phyloP scores from a whole-genome alignment of 179 eudicot species.

The Spergularia azorica region DNA sequence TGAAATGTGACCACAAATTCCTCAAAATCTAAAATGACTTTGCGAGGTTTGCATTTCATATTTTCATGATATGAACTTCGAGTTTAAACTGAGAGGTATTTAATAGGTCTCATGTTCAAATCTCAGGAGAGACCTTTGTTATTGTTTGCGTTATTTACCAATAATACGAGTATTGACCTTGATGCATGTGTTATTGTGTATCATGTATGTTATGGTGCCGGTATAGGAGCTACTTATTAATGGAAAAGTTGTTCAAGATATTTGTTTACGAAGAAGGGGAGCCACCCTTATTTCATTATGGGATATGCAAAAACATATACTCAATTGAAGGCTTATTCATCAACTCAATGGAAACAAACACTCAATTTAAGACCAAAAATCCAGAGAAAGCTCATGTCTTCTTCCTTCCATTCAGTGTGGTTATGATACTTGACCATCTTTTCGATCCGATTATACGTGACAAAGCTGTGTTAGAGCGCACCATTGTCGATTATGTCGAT shows the following conservation, averaged over 20 bases:
- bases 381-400: constrained; percentile 51
- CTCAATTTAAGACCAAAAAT: constrained; percentile 42
- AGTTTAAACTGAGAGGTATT: too few relatives aligned
- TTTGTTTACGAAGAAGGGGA: constrained; percentile 62
- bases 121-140: too few relatives aligned
- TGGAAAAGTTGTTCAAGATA: constrained; percentile 57
- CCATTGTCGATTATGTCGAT: constrained; percentile 41
- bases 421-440: constrained; percentile 37
- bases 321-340: constrained; percentile 58
- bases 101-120: too few relatives aligned
- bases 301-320: constrained; percentile 49
- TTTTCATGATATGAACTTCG: too few relatives aligned
- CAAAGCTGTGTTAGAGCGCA: constrained; percentile 43
- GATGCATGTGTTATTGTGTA: too few relatives aligned
- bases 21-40: too few relatives aligned
- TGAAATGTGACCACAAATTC: too few relatives aligned
- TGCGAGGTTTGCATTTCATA: too few relatives aligned
- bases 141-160: too few relatives aligned
- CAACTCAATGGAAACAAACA: constrained; percentile 35
- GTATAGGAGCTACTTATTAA: constrained; percentile 49
- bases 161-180: not conserved
- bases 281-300: constrained; percentile 56
- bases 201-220: not conserved
- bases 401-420: constrained; percentile 55
- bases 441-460: constrained; percentile 39